Evolutionary conservation across 495 filamentous ascomycete genomes (phyloP), one percentile per base, ranked within the genome.

Genomic region (Entonaema liquescens): DNA sequence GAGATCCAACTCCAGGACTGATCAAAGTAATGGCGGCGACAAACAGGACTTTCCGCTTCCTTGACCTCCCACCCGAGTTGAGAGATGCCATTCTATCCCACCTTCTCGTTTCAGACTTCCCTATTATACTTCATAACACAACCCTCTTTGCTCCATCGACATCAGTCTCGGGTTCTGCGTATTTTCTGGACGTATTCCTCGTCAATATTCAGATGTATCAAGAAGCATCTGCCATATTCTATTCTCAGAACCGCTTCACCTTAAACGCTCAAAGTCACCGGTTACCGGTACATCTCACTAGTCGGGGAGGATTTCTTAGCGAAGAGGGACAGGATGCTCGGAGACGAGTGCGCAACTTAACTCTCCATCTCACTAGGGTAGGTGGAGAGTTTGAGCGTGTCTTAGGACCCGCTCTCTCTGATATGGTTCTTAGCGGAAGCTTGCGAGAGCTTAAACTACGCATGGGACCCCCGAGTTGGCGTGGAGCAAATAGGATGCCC

Each of bases 21-120:
- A 44, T n/a, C 11, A 53, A 23, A 12, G 28, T 0, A 8, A 44
- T 42, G 21, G 74, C 70, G 66, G 38, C 62, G 13, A 19, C 54
- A 19, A 44, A 11, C 12, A 38, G 49, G 0, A 11, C 23, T 31
- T 76, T 76, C 11, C 74, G 59, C 17, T 76, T 76, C 55, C 67
- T 74, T 17, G 94, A 98, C 76, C 87, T 99, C 12, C 95, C 95
- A 2, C 70, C 81, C 54, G 89, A 94, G 6, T 86, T 91, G 35
- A 89, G 95, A 52, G 89, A 94, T 74, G 83, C 84, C 62, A 96
- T 98, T 73, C 81, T 99, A 29, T 57, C 68, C 5, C 36, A 74
- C 25, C 26, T 74, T 15, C 62, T 76, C 26, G 64, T 74, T 36
- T 72, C 66, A 17, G 60, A 72, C 25, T 67, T 50, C n/a, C 65